These are phyloP conservation scores for Nemania sp. DNA, from an alignment of 2,329 filamentous ascomycete genomes.

Conservation along the genomic window DNA sequence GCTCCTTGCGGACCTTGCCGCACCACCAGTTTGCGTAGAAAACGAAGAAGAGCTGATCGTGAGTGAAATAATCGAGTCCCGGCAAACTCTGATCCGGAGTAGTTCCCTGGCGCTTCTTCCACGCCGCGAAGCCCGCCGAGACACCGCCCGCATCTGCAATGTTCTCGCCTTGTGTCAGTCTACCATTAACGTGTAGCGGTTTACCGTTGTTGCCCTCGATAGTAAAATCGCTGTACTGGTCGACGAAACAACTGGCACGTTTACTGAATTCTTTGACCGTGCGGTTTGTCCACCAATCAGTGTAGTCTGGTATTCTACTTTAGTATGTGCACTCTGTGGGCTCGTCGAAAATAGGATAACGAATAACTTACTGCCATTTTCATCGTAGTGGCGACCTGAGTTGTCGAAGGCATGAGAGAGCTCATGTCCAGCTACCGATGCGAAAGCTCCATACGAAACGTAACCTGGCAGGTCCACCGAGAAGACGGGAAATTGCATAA, in stretches of 20 bases:
- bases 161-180: slow-evolving; percentile 67
- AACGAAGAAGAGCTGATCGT: slow-evolving; percentile 68
- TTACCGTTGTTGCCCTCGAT: slow-evolving; percentile 58
- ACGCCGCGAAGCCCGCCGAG: slow-evolving; percentile 62
- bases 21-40: slow-evolving; percentile 69
- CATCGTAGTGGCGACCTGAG: slow-evolving; percentile 65
- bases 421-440: slow-evolving; percentile 66
- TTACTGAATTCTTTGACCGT: slow-evolving; percentile 62
- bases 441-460: slow-evolving; percentile 65
- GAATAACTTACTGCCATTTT: slow-evolving; percentile 52
- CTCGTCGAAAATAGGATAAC: background rate
- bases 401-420: slow-evolving; percentile 70
- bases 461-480: slow-evolving; percentile 57
- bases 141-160: slow-evolving; percentile 70
- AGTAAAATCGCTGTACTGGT: slow-evolving; percentile 64
- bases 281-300: slow-evolving; percentile 66
- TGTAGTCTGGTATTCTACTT: slow-evolving; percentile 48
- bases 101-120: slow-evolving; percentile 59
- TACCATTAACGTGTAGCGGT: slow-evolving; percentile 63
- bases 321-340: slow-evolving; percentile 2
- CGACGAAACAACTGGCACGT: slow-evolving; percentile 64
- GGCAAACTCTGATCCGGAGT: slow-evolving; percentile 56
- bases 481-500: slow-evolving; percentile 68
- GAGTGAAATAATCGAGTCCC: slow-evolving; percentile 61
- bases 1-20: slow-evolving; percentile 63